Conservation (phyloP, 495 filamentous ascomycete species). For the Neurospora sp. region DNA sequence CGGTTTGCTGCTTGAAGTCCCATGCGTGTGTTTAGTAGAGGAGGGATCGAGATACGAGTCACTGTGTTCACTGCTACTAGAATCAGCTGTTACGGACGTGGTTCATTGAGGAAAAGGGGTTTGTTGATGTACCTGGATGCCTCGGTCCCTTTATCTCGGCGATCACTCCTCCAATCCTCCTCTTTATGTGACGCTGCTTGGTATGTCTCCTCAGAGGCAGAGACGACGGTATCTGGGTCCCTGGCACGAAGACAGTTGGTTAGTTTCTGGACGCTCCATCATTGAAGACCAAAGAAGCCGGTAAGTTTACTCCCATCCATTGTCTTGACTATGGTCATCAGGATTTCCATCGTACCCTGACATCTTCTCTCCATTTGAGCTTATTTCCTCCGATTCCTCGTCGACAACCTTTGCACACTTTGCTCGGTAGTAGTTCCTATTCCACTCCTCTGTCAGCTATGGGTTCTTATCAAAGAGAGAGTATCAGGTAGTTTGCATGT, state of each 20-base stretch:
- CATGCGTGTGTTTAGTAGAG: background rate
- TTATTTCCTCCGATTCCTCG: background rate
- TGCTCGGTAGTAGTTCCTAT: background rate
- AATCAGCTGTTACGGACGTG: too few relatives aligned
- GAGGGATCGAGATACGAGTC: too few relatives aligned
- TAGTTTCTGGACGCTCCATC: background rate
- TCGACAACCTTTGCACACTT: background rate
- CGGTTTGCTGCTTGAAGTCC: background rate
- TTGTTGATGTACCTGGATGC: background rate
- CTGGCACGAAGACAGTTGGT: background rate
- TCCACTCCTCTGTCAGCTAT: background rate
- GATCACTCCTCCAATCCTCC: background rate
- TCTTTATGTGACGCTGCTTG: background rate
- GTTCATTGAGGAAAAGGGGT: background rate
- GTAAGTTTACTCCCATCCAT: background rate
- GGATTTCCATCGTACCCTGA: background rate
- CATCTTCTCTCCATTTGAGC: background rate
- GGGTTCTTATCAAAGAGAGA: background rate
- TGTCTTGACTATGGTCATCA: background rate
- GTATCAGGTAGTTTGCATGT: background rate
- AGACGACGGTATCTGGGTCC: background rate
- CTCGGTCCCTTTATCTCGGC: background rate
- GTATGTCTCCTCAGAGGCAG: background rate
- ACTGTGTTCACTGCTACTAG: too few relatives aligned
- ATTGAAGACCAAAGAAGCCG: background rate